Percentiles rank a stretch among this genome's conserved stretches.
Conservation (phyloP, 1,139 yeast species). For the Kazachstania sp. region DNA sequence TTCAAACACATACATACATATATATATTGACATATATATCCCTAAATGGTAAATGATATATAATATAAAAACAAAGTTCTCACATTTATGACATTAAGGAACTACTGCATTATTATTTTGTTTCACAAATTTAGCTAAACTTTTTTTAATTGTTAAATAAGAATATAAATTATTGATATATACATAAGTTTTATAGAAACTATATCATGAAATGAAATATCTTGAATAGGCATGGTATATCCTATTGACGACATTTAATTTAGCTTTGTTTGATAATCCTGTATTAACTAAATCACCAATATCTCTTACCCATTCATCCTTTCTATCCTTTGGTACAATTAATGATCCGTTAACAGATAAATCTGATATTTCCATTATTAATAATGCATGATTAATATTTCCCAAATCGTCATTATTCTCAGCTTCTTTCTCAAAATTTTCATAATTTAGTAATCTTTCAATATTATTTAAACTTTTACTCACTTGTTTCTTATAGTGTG, state of each 20-base stretch:
- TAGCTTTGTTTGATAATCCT: conserved; percentile 30
- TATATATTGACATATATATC: not conserved
- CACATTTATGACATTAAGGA: too few species aligned
- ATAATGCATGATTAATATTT: conserved; percentile 37
- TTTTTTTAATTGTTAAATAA: not conserved
- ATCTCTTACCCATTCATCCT: conserved; percentile 47
- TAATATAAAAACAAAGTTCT: not conserved
- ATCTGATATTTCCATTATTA: conserved; percentile 50
- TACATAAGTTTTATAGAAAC: too few species aligned
- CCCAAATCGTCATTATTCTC: conserved; percentile 10
- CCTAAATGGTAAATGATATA: not conserved
- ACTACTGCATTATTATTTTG: too few species aligned
- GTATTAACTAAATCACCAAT: conserved; percentile 41
- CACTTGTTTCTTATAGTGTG: conserved; percentile 29
- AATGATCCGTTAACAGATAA: conserved; percentile 42
- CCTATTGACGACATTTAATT: conserved; percentile 41
- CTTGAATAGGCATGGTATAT: conserved; percentile 48
- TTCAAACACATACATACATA: too few species aligned
- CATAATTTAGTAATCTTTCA: conserved; percentile 41
- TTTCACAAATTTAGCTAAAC: not conserved
- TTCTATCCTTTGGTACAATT: conserved; percentile 41
- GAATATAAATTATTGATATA: not conserved
- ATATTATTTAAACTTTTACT: conserved; percentile 48
- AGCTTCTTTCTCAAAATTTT: conserved; percentile 13
- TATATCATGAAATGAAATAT: conserved; percentile 14